Conservation (phyloP, 345 rosid genomes). For the Hevea brasiliensis region DNA sequence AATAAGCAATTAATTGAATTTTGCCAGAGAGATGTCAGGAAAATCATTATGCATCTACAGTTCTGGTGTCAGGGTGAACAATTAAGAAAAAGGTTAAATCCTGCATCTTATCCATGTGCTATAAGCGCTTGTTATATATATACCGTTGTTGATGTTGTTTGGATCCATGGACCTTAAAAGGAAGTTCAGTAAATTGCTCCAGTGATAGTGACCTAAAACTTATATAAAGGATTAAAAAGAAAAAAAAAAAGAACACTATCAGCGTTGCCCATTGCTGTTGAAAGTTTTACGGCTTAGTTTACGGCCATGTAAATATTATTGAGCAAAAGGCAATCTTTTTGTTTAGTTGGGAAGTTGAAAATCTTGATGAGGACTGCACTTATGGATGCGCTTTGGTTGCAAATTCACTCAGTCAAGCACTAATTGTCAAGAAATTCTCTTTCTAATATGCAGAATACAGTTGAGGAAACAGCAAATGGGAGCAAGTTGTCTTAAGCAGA, state of each 20-base stretch:
- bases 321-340: neutral
- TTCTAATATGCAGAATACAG: neutral
- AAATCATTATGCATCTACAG: conserved; percentile 75
- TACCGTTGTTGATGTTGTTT: neutral
- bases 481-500: neutral
- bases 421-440: neutral
- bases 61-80: conserved; percentile 83
- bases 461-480: neutral
- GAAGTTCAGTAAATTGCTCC: conserved; percentile 6
- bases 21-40: conserved; percentile 74
- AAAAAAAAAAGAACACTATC: too few relatives aligned
- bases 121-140: neutral
- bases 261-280: neutral
- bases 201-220: neutral
- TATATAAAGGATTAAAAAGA: too few relatives aligned
- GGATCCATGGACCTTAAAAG: neutral
- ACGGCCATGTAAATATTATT: neutral
- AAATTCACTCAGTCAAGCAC: neutral
- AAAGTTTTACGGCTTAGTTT: too few relatives aligned
- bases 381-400: neutral
- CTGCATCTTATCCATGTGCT: conserved; percentile 1
- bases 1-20: conserved; percentile 47
- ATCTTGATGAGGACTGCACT: neutral
- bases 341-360: neutral
- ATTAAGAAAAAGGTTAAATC: conserved; percentile 51